Evolutionary conservation across 805 yeast genomes (phyloP), one percentile per base, ranked within the genome.

Genomic region (Ogataea salicorniae): DNA sequence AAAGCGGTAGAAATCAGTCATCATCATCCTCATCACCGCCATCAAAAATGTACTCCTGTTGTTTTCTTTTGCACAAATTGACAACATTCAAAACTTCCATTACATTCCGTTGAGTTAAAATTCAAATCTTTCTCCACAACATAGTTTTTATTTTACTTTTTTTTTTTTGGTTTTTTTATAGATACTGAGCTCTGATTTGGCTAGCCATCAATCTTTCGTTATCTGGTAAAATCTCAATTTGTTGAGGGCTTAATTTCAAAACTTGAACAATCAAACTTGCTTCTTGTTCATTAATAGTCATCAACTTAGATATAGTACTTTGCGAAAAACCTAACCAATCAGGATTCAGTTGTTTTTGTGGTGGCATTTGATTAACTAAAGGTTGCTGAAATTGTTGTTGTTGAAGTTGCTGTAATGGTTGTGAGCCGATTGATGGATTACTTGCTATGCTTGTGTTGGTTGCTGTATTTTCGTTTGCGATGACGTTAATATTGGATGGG

Each of bases 191-290:
- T 52, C 80, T 70, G 42, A 83, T 68, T 49, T 74, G 74, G 40
- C 71, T 70, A 18, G 83, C 82, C 81, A 81, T 78, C 35, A 69
- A 57, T 50, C 75, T 75, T 57, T 78, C 76, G 42, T 76, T 80
- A 13, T 71, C 71, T 2, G 81, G 81, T 47, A 79, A 66, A 13
- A 68, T 63, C 37, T 69, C 67, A 40, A 79, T 70, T 55, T 79
- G 83, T 35, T 75, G 77, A 5, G 71, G 71, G 0, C 79, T 70
- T 52, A 79, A 64, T 41, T 73, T 66, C 50, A 79, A 67, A 13
- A 79, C 80, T 60, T 78, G 83, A 17, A 76, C 78, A 39, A 79
- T 71, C 55, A 77, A 66, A 46, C 72, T 71, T 26, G 85, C 84
- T 62, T 83, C 86, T 41, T 77, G 76, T 34, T 74, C 75, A 9